These are phyloP conservation scores for Orbilia ellipsospora DNA, from an alignment of 2,329 filamentous ascomycete species.

Conservation along the genomic window DNA sequence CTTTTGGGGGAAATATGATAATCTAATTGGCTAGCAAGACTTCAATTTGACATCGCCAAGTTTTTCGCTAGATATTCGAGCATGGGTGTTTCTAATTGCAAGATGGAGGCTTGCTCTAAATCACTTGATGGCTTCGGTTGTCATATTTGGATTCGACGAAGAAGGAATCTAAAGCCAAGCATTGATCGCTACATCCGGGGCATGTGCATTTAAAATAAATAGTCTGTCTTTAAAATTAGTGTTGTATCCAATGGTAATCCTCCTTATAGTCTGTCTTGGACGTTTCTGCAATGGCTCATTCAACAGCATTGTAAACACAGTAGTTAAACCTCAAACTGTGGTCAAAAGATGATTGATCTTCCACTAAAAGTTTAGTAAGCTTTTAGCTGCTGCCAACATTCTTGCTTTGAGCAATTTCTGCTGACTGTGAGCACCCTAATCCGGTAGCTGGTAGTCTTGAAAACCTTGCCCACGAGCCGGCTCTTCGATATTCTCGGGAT, in stretches of 20 bases:
- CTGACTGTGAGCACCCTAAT: neutral
- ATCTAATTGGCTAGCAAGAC: slow-evolving; percentile 10
- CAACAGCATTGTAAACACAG: neutral
- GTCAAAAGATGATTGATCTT: too few relatives aligned
- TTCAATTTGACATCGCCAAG: slow-evolving; percentile 8
- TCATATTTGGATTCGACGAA: slow-evolving; percentile 10
- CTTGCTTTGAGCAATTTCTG: slow-evolving; percentile 4
- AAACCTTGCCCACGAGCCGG: too few relatives aligned
- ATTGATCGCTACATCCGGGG: slow-evolving; percentile 21
- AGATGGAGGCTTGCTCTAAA: slow-evolving; percentile 3
- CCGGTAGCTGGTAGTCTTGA: neutral
- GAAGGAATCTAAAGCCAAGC: slow-evolving; percentile 16
- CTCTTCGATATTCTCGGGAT: slow-evolving; percentile 5
- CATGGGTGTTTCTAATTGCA: slow-evolving; percentile 5
- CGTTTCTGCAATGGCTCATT: too few relatives aligned
- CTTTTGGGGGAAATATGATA: slow-evolving; percentile 13
- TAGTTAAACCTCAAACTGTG: neutral
- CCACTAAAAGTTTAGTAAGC: slow-evolving; percentile 9
- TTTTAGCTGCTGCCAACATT: slow-evolving; percentile 4
- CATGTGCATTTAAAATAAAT: neutral
- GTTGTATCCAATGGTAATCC: too few relatives aligned
- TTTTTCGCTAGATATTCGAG: slow-evolving; percentile 14
- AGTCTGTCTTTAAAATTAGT: too few relatives aligned
- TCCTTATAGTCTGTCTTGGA: too few relatives aligned
- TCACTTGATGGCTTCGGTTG: slow-evolving; percentile 28